Conservation (phyloP, 1,284 basidiomycete genomes). For the Irpex sp. region DNA sequence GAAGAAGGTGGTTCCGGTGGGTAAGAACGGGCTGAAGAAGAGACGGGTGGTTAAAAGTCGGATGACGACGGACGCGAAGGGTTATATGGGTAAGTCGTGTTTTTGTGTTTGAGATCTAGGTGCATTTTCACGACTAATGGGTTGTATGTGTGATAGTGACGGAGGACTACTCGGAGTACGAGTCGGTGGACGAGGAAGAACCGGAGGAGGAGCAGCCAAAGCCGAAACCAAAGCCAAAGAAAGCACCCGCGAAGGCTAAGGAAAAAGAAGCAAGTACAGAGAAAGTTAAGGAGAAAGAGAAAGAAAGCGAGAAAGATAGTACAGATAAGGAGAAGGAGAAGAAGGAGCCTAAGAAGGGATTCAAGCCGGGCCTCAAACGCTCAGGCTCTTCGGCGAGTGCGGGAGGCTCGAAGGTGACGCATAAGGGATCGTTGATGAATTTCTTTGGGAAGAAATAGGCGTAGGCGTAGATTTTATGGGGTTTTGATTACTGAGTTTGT, state of each 20-base stretch:
- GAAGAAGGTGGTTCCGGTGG: slow-evolving; percentile 63
- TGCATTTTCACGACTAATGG: too few species aligned
- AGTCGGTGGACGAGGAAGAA: slow-evolving; percentile 67
- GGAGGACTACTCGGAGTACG: slow-evolving; percentile 76
- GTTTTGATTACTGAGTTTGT: not conserved
- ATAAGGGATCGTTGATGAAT: slow-evolving; percentile 27
- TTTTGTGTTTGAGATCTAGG: not conserved
- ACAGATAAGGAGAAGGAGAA: slow-evolving; percentile 12
- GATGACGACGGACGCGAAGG: slow-evolving; percentile 55
- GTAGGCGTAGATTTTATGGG: not conserved
- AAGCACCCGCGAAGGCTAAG: slow-evolving; percentile 22
- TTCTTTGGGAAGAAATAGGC: slow-evolving; percentile 26
- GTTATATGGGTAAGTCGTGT: slow-evolving; percentile 59
- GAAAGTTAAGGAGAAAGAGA: slow-evolving; percentile 10
- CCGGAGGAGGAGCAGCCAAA: slow-evolving; percentile 22
- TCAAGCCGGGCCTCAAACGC: slow-evolving; percentile 8
- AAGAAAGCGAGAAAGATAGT: slow-evolving; percentile 2
- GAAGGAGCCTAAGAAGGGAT: slow-evolving; percentile 6
- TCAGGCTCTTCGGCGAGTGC: slow-evolving; percentile 8
- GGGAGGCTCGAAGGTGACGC: slow-evolving; percentile 14
- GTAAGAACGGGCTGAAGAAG: slow-evolving; percentile 72
- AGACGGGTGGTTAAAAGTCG: slow-evolving; percentile 57
- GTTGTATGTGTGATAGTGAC: slow-evolving; percentile 41
- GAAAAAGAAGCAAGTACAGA: slow-evolving; percentile 22
- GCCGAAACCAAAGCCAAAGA: slow-evolving; percentile 28